Evolutionary conservation across 2,329 filamentous ascomycete species (phyloP).

Genomic region (Colletotrichum sp.): DNA sequence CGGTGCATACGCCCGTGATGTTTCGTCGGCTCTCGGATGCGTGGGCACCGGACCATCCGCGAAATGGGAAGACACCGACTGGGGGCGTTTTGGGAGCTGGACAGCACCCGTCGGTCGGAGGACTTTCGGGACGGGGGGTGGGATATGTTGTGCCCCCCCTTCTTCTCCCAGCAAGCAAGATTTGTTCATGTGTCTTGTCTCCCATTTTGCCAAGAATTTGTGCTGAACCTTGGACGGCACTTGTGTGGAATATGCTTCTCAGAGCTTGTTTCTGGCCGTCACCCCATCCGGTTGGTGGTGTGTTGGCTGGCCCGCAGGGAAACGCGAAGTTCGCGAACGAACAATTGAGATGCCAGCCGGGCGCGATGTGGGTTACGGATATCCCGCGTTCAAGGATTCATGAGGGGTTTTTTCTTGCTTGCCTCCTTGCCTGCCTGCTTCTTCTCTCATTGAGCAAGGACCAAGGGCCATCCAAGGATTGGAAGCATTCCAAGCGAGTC

Average conservation of each 20-base stretch:
- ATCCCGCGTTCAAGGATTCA: not conserved
- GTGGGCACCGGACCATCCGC: not conserved
- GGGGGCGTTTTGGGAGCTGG: not conserved
- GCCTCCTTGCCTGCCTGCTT: not conserved
- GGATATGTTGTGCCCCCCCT: not conserved
- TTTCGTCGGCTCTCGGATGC: conserved; percentile 21
- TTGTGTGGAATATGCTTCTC: not conserved
- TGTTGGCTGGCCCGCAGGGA: not conserved
- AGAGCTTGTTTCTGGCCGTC: not conserved
- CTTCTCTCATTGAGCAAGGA: not conserved
- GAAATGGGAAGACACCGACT: not conserved
- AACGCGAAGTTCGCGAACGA: not conserved
- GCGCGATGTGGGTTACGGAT: not conserved
- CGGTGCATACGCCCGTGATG: conserved; percentile 11
- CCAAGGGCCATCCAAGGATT: not conserved
- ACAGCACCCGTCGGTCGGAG: not conserved
- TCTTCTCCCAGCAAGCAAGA: not conserved
- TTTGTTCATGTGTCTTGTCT: not conserved
- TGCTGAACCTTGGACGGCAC: not conserved
- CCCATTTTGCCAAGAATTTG: not conserved
- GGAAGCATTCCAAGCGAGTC: not conserved
- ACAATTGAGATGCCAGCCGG: not conserved
- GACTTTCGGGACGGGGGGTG: not conserved
- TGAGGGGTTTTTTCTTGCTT: not conserved
- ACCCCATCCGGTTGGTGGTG: not conserved